A percentile compares a stretch with the other conserved stretches of the same genome.
Evolutionary conservation across 805 yeast genomes (phyloP).

Genomic region (Spathaspora gorwiae): DNA sequence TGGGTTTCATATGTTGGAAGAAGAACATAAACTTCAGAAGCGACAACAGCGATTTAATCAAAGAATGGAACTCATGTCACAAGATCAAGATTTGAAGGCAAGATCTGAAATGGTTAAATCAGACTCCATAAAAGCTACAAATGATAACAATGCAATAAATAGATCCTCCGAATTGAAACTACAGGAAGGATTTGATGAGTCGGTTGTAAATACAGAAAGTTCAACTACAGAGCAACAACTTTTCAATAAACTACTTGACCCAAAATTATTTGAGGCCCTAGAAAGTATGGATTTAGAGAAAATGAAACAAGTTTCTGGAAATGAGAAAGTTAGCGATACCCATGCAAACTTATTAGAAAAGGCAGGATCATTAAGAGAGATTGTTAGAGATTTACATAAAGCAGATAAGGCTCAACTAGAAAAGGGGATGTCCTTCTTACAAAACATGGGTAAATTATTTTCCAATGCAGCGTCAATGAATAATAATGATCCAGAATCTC

Average conservation of each 20-base stretch:
- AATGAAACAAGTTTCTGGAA: slow-evolving; percentile 14
- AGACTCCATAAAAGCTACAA: slow-evolving; percentile 18
- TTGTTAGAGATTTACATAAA: slow-evolving; percentile 21
- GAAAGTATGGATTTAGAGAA: slow-evolving; percentile 21
- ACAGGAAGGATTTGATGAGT: slow-evolving; percentile 1
- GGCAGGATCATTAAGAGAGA: slow-evolving; percentile 22
- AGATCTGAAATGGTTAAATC: slow-evolving; percentile 1
- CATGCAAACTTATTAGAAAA: slow-evolving; percentile 21
- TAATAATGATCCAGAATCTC: slow-evolving; percentile 5
- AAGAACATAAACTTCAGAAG: slow-evolving; percentile 26
- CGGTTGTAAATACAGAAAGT: neutral
- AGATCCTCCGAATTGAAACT: neutral
- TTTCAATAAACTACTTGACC: slow-evolving; percentile 22
- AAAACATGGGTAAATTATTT: slow-evolving; percentile 20
- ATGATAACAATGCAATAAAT: slow-evolving; percentile 12
- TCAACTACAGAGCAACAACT: slow-evolving; percentile 12
- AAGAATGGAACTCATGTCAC: slow-evolving; percentile 5
- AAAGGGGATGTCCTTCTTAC: slow-evolving; percentile 19
- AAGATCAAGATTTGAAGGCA: slow-evolving; percentile 3
- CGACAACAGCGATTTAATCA: slow-evolving; percentile 17
- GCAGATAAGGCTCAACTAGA: slow-evolving; percentile 23
- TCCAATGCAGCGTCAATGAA: slow-evolving; percentile 7
- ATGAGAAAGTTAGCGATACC: slow-evolving; percentile 2
- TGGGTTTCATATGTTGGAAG: slow-evolving; percentile 32
- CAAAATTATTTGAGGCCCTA: slow-evolving; percentile 23